Evolutionary conservation across 2,329 filamentous ascomycete species (phyloP).

Genomic region (Aureobasidium sp.): DNA sequence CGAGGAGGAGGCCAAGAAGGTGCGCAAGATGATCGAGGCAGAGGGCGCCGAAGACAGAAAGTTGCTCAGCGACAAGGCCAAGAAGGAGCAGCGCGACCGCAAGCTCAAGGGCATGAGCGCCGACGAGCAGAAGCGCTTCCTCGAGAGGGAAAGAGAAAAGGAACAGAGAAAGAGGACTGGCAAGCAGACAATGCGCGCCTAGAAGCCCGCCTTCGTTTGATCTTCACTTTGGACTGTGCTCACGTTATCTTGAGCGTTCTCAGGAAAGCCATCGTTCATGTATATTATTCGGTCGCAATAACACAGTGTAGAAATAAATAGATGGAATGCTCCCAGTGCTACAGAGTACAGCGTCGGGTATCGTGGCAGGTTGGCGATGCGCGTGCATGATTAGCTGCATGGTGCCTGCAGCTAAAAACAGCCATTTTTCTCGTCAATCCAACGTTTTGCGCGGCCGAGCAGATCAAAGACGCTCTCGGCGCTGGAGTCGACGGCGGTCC

Average conservation of each 20-base stretch:
- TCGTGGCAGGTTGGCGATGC: neutral
- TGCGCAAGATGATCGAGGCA: constrained; percentile 71
- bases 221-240: neutral
- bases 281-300: constrained; percentile 3
- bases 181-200: constrained; percentile 51
- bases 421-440: neutral
- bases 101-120: constrained; percentile 66
- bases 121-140: constrained; percentile 46
- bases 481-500: too few relatives aligned
- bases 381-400: neutral
- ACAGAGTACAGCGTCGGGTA: neutral
- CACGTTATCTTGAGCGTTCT: neutral
- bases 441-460: neutral
- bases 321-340: neutral
- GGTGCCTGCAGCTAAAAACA: neutral
- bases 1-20: constrained; percentile 70
- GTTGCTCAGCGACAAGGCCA: constrained; percentile 53
- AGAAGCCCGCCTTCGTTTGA: constrained; percentile 11
- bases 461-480: neutral
- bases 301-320: neutral
- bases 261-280: neutral
- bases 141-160: constrained; percentile 82
- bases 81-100: constrained; percentile 67
- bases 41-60: constrained; percentile 58
- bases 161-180: constrained; percentile 56